These are phyloP conservation scores for Sicyos edulis DNA, from an alignment of 306 rosid species.

Conservation along the genomic window DNA sequence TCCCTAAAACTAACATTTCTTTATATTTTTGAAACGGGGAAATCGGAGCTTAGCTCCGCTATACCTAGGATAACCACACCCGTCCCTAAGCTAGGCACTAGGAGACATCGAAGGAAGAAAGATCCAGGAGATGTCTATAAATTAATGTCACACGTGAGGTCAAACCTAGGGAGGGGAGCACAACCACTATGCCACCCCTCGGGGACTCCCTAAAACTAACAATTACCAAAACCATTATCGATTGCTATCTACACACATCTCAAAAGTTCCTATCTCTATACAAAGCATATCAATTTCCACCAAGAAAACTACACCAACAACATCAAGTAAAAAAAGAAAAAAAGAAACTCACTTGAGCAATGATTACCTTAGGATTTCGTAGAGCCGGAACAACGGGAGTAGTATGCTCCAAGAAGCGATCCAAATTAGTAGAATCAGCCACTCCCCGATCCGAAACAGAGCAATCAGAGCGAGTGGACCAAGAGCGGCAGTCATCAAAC, in stretches of 20 bases:
- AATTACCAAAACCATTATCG: neutral
- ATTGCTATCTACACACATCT: too few species aligned
- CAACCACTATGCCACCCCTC: too few species aligned
- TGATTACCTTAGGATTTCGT: slow-evolving; percentile 50
- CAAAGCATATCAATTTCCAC: neutral
- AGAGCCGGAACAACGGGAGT: slow-evolving; percentile 63
- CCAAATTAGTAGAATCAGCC: slow-evolving; percentile 59
- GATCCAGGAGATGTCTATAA: too few species aligned
- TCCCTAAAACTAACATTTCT: neutral
- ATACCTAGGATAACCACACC: too few species aligned
- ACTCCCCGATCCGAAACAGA: slow-evolving; percentile 54
- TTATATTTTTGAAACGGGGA: too few species aligned
- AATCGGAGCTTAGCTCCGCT: too few species aligned
- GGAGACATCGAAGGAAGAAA: too few species aligned
- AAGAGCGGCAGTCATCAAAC: slow-evolving; percentile 45
- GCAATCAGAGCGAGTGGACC: slow-evolving; percentile 36
- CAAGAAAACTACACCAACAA: neutral
- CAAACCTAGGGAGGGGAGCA: too few species aligned
- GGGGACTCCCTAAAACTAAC: neutral
- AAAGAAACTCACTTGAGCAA: neutral
- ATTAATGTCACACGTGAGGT: too few species aligned
- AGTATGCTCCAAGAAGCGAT: slow-evolving; percentile 65
- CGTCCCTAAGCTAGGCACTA: too few species aligned
- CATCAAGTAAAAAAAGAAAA: neutral
- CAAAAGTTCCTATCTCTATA: too few species aligned